phyloP scores from a whole-genome alignment of 1,139 yeast species.

The Hansenula sp. region DNA sequence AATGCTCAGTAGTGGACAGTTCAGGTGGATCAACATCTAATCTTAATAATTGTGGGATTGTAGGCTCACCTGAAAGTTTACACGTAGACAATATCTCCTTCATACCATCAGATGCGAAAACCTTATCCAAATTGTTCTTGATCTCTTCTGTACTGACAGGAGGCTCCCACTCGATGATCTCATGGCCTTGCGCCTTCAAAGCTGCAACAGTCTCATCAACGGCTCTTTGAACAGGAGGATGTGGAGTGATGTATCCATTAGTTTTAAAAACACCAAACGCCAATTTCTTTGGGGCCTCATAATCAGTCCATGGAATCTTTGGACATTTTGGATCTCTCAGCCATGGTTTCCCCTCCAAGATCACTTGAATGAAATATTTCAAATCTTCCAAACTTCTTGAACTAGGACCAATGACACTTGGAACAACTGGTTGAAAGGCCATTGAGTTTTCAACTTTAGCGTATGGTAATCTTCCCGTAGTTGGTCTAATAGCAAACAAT shows the following conservation, averaged over 20 bases:
- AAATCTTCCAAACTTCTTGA: conserved; percentile 60
- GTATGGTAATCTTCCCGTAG: conserved; percentile 46
- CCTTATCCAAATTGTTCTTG: conserved; percentile 23
- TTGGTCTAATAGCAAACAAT: conserved; percentile 51
- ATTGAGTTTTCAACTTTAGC: conserved; percentile 43
- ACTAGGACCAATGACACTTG: conserved; percentile 57
- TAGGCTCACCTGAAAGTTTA: conserved; percentile 32
- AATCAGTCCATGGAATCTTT: conserved; percentile 61
- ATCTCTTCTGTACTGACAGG: conserved; percentile 32
- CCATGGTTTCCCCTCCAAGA: conserved; percentile 65
- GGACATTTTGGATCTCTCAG: conserved; percentile 49
- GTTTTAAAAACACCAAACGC: conserved; percentile 37
- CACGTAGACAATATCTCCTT: conserved; percentile 23
- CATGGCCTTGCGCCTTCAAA: conserved; percentile 51
- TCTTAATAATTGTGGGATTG: conserved; percentile 33
- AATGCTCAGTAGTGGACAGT: conserved; percentile 31
- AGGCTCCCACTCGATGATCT: conserved; percentile 55
- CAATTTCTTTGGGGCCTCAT: conserved; percentile 41
- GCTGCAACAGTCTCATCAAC: conserved; percentile 41
- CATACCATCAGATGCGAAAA: conserved; percentile 33
- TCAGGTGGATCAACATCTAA: conserved; percentile 33
- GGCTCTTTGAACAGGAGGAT: conserved; percentile 65
- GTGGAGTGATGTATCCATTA: conserved; percentile 45
- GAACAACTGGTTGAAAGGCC: conserved; percentile 44
- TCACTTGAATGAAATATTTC: conserved; percentile 51